Conservation (phyloP, 169 alveolate genomes). For the Plasmodium cynomolgi region DNA sequence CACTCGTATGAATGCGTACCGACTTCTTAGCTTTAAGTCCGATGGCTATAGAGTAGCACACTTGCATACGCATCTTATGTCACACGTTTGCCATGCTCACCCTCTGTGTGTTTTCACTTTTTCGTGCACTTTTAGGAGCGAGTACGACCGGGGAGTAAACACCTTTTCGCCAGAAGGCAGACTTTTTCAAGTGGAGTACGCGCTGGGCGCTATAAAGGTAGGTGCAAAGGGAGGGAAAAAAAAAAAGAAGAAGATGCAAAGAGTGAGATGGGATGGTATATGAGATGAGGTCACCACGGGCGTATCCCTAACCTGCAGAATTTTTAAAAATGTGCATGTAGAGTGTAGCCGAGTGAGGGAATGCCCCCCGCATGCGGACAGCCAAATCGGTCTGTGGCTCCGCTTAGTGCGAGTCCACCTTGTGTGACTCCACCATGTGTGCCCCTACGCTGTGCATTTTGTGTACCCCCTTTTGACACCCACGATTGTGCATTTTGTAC, state of each 20-base stretch:
- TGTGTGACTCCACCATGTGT: too few relatives aligned
- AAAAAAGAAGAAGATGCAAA: background rate
- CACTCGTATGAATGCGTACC: background rate
- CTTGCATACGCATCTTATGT: background rate
- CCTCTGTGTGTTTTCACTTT: background rate
- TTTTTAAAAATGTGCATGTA: background rate
- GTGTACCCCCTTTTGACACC: too few relatives aligned
- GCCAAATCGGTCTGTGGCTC: background rate
- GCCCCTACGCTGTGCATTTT: background rate
- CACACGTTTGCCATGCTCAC: background rate
- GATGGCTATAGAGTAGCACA: background rate
- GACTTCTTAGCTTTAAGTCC: background rate
- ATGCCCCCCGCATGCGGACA: background rate
- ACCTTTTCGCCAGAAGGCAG: constrained; percentile 99
- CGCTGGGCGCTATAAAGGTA: constrained; percentile 96
- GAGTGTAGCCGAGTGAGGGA: background rate
- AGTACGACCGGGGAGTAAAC: constrained; percentile 98
- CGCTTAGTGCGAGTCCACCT: background rate
- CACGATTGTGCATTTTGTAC: too few relatives aligned
- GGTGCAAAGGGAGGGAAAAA: background rate
- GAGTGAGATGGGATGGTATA: background rate
- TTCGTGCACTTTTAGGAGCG: constrained; percentile 87
- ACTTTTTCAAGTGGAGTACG: constrained; percentile 96
- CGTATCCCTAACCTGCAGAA: background rate
- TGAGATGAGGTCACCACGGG: background rate